Percentiles rank a stretch among this genome's conserved stretches.
These are phyloP conservation scores for Trichocladium antarcticum DNA, from an alignment of 495 filamentous ascomycete genomes.

Conservation along the genomic window DNA sequence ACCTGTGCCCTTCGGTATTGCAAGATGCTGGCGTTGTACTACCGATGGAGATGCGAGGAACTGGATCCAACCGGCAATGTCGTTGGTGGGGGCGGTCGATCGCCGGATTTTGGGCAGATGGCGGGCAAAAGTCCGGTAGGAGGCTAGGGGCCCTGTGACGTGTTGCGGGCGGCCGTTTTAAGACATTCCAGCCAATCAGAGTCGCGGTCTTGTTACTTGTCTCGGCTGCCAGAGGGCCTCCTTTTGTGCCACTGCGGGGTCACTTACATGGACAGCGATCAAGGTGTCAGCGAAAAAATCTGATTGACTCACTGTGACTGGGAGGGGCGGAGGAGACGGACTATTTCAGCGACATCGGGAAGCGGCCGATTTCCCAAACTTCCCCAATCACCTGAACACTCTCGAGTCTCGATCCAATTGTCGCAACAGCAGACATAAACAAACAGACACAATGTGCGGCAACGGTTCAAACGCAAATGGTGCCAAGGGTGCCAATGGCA, in stretches of 20 bases:
- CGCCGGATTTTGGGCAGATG: not conserved
- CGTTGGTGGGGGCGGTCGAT: too few relatives aligned
- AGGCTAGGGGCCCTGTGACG: too few relatives aligned
- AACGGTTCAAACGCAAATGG: constrained; percentile 14
- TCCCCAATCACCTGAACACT: constrained; percentile 8
- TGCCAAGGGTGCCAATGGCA: constrained; percentile 17
- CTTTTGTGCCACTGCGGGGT: constrained; percentile 28
- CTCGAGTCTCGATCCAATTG: not conserved
- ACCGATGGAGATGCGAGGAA: too few relatives aligned
- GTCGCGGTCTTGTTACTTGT: constrained; percentile 5
- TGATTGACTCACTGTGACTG: constrained; percentile 25
- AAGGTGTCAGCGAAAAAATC: constrained; percentile 22
- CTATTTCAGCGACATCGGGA: constrained; percentile 31
- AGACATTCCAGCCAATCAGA: constrained; percentile 16
- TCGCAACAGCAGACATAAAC: not conserved
- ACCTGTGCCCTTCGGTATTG: too few relatives aligned
- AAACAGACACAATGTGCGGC: constrained; percentile 24
- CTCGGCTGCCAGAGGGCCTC: not conserved
- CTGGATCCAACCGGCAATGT: too few relatives aligned
- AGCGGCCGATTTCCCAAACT: constrained; percentile 9
- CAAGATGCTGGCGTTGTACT: too few relatives aligned
- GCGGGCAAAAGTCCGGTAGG: constrained; percentile 5
- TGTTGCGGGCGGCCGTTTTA: constrained; percentile 9
- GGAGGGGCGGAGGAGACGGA: constrained; percentile 10
- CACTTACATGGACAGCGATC: constrained; percentile 8